Base-by-base conservation (phyloP, 106 monocot genomes). In the Vanilla planifolia region DNA sequence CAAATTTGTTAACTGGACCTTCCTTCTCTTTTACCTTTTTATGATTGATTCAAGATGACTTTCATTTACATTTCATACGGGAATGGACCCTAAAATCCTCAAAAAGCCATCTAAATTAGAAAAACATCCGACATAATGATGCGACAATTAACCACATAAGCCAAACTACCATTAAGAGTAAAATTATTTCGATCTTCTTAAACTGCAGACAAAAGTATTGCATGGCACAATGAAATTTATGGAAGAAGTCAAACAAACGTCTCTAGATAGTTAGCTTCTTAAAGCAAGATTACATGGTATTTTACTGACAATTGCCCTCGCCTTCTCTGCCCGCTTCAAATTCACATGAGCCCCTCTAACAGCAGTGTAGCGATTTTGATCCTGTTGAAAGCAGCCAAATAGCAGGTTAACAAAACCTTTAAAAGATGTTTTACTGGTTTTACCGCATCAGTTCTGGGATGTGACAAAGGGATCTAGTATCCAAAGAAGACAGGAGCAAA, bases 291-390 rank as follows among this genome's bases (percentile, higher is more conserved):
- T 65, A 89, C 94, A 78, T 71, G 89, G 89, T 48, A 89, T 55
- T 76, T 94, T 89, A 73, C 47, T 80, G 19, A 85, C 71, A 23
- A 85, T 51, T 35, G 61, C 30, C 51, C 94, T 76, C 16, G 94
- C 89, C 76, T 89, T 94, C 55, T 89, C 94, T 45, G 94, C 89
- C 63, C 89, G 89, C 44, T 89, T 94, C 57, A 94, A 61, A 74
- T 86, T 94, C 71, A 83, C 89, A 67, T 94, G 89, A 23, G 77
- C 75, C 48, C 94, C 89, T 63, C 89, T 70, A 61, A 81, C 89
- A 69, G 94, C 85, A 86, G 20, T 80, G 48, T 94, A 94, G 42
- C 94, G 82, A 74, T 89, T 94, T 37, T 86, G 82, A 72, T 94
- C 94, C 94, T 94, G 75, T 30, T 20, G 40, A 64, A 51, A 53